Evolutionary conservation across 257 asterid species (phyloP).

Genomic region (Verbascum thapsus): DNA sequence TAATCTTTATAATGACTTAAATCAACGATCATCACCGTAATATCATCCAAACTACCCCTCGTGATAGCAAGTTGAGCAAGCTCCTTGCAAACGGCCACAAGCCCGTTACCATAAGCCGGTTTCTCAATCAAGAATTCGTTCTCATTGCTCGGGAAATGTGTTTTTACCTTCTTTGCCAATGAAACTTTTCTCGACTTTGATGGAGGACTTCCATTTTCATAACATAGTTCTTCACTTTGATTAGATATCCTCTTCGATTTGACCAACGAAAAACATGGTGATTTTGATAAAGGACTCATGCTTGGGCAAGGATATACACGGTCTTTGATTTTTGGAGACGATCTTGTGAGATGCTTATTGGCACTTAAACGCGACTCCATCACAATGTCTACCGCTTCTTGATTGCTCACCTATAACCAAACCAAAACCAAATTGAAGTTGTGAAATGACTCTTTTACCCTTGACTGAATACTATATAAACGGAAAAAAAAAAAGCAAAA

Average conservation of each 20-base stretch:
- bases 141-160: constrained; percentile 31
- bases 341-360: constrained; percentile 31
- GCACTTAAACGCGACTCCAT: constrained; percentile 40
- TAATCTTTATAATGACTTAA: constrained; percentile 33
- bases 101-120: constrained; percentile 29
- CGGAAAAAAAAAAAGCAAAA: too few species aligned
- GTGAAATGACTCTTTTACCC: too few species aligned
- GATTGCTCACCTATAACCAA: constrained; percentile 55
- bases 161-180: constrained; percentile 34
- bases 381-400: constrained; percentile 70
- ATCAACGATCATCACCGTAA: constrained; percentile 76
- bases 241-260: constrained; percentile 36
- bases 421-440: too few species aligned
- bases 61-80: constrained; percentile 65
- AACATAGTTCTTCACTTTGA: constrained; percentile 36
- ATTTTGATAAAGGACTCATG: constrained; percentile 43
- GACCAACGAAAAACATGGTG: constrained; percentile 36
- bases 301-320: constrained; percentile 30
- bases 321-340: constrained; percentile 26
- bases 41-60: constrained; percentile 83
- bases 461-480: too few species aligned
- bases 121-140: constrained; percentile 39
- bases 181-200: constrained; percentile 52
- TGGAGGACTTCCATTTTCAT: constrained; percentile 58
- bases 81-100: constrained; percentile 64